Base-by-base conservation (phyloP, 495 filamentous ascomycete genomes). In the Aspergillus kassunensis region DNA sequence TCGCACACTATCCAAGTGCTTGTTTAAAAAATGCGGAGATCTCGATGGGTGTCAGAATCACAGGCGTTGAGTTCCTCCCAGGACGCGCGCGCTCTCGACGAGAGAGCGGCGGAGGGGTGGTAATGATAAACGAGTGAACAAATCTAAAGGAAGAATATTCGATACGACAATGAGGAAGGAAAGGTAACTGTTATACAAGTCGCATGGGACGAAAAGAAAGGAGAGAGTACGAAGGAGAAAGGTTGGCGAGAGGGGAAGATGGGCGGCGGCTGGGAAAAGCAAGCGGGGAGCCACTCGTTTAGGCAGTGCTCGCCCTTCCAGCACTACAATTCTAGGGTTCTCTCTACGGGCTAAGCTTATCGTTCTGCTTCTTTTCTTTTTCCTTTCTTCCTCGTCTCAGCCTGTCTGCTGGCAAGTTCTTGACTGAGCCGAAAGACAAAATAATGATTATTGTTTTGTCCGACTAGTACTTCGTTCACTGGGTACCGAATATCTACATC, bases 101-200 rank as follows among this genome's bases (percentile, higher is more conserved):
- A 59, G 58, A 59, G 58, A 57, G 56, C 43, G 31, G 43, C 40
- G 53, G 41, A 53, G 31, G 16, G 19, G 37, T 25, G 18, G 40
- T 56, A 44, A 45, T 45, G 45, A 49, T 59, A 49, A 63, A 57
- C 56, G 57, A 60, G 52, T 54, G 55, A 51, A 56, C 25, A 53
- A 36, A 54, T 40, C 24, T 37, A 49, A 41, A 25, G 37, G 44
- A 55, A 52, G 42, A 23, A 45, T 40, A 49, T 36, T 30, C 40
- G 55, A 54, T 47, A 61, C 36, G 55, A 50, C 45, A 61, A 55
- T 47, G 27, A 55, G 40, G 43, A 57, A 52, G 46, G 39, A 51
- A 58, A 62, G 59, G 48, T 47, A 64, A 63, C 43, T 73, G 68
- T 71, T 73, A 67, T 71, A 72, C 68, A 71, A 53, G 51, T 44